These are phyloP conservation scores for Dactylellina leptospora DNA, from an alignment of 2,329 filamentous ascomycete genomes.

Conservation along the genomic window DNA sequence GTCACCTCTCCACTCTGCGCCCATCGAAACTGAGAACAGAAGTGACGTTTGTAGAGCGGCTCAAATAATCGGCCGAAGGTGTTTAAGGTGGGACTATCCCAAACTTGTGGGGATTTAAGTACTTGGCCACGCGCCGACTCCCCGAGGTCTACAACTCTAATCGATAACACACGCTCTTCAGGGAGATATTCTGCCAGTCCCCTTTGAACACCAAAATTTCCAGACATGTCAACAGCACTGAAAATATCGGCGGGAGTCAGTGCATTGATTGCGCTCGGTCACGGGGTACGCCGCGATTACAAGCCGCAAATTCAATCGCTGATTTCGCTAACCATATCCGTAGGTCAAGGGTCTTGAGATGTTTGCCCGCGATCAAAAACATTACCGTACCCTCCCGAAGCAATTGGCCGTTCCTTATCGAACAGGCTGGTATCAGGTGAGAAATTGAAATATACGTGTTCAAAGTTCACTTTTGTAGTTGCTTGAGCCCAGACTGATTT, in stretches of 20 bases:
- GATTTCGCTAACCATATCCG: neutral
- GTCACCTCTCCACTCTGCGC: no score
- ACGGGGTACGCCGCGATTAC: slow-evolving; percentile 4
- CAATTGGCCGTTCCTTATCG: slow-evolving; percentile 19
- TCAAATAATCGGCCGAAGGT: no score
- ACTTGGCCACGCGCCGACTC: neutral
- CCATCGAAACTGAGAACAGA: no score
- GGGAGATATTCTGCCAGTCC: neutral
- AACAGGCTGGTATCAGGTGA: slow-evolving; percentile 33
- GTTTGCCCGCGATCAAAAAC: slow-evolving; percentile 10
- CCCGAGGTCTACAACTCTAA: neutral
- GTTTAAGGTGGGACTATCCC: no score
- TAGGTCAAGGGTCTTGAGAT: slow-evolving; percentile 31
- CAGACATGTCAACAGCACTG: slow-evolving; percentile 17
- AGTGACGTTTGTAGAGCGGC: no score
- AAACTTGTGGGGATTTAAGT: no score
- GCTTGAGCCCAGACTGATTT: no score
- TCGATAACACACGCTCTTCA: no score
- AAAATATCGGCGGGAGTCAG: slow-evolving; percentile 28
- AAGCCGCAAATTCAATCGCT: neutral
- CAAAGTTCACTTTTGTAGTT: no score
- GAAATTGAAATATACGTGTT: no score
- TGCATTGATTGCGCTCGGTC: slow-evolving; percentile 25
- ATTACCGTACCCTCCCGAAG: slow-evolving; percentile 22
- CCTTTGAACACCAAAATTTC: neutral